Percentiles rank a stretch among this genome's conserved stretches.
Conservation (phyloP, 2,329 filamentous ascomycete genomes). For the Fusarium longipes region DNA sequence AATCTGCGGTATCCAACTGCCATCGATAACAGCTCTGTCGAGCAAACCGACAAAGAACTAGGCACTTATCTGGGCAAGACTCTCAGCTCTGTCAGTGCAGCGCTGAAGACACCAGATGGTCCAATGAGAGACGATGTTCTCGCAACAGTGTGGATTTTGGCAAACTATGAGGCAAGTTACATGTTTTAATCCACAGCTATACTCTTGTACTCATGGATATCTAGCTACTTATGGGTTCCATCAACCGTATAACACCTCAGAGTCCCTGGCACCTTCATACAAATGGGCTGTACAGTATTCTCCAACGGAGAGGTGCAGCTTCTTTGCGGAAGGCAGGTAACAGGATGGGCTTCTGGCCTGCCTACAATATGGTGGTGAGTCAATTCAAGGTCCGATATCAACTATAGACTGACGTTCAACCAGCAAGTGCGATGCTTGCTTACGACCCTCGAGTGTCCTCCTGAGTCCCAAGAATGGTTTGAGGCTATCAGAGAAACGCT, state of each 20-base stretch:
- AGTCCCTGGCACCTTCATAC: constrained; percentile 55
- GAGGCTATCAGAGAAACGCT: constrained; percentile 44
- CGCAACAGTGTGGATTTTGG: constrained; percentile 55
- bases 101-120: constrained; percentile 48
- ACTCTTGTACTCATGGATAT: constrained; percentile 14
- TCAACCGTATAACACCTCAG: constrained; percentile 41
- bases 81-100: constrained; percentile 53
- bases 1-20: constrained; percentile 52
- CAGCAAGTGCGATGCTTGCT: constrained; percentile 55
- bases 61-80: constrained; percentile 53
- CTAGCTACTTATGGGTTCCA: constrained; percentile 54
- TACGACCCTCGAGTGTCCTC: constrained; percentile 49
- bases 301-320: constrained; percentile 50
- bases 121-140: constrained; percentile 52
- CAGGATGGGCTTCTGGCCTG: constrained; percentile 53
- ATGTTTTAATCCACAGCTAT: neutral
- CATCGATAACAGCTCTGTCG: constrained; percentile 41
- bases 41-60: constrained; percentile 49
- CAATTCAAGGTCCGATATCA: too few species aligned
- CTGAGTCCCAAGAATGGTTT: constrained; percentile 54
- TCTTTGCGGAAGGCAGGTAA: constrained; percentile 42
- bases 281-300: constrained; percentile 52
- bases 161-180: constrained; percentile 53
- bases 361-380: constrained; percentile 54
- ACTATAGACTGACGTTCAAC: constrained; percentile 20